Evolutionary conservation across 495 filamentous ascomycete genomes (phyloP).

Genomic region (Annulohypoxylon moriforme): DNA sequence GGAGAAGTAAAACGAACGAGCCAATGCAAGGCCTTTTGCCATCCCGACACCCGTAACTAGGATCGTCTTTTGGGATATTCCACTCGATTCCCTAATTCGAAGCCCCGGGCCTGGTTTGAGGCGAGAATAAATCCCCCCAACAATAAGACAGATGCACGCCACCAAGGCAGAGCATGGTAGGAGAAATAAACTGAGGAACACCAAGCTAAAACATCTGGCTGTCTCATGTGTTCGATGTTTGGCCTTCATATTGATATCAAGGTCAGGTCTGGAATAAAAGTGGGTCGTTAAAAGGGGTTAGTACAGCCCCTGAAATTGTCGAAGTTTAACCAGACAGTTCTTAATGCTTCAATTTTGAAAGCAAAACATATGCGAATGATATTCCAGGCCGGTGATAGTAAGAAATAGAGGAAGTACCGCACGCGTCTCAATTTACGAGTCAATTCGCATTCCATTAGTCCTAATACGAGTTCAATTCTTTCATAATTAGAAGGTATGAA

Average conservation of each 20-base stretch:
- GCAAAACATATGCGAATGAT: background rate
- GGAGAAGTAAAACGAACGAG: conserved; percentile 72
- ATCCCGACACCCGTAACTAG: conserved; percentile 80
- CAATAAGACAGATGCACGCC: conserved; percentile 10
- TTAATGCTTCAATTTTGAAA: no score
- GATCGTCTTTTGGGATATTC: conserved; percentile 63
- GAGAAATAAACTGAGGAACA: conserved; percentile 63
- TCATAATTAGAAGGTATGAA: background rate
- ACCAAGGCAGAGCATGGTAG: conserved; percentile 54
- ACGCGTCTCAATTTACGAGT: background rate
- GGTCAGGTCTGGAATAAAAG: no score
- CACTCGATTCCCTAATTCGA: background rate
- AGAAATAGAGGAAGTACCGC: background rate
- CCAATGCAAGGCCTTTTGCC: conserved; percentile 72
- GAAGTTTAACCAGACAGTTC: no score
- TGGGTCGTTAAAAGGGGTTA: no score
- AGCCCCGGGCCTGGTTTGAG: background rate
- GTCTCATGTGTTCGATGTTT: conserved; percentile 45
- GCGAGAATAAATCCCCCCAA: background rate
- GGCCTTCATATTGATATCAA: background rate
- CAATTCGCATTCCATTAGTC: background rate
- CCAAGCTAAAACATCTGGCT: conserved; percentile 60
- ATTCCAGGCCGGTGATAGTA: background rate
- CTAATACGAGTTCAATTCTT: background rate
- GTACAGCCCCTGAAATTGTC: no score